Base-by-base conservation (phyloP, 2,329 filamentous ascomycete genomes). In the Cladosporium sp. region DNA sequence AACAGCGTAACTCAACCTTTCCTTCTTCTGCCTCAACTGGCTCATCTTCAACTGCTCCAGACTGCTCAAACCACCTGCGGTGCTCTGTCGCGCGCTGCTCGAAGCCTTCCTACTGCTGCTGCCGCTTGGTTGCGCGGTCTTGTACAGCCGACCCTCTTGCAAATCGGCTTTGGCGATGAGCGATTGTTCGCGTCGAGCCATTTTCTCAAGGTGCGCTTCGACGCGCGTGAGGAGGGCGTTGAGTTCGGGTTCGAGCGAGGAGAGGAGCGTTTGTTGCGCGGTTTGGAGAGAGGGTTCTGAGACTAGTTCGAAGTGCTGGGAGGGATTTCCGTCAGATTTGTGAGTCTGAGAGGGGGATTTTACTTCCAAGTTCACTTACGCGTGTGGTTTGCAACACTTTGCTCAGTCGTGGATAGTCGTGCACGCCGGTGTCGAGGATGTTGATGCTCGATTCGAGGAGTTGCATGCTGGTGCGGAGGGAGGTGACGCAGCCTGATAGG, bases 191-290 rank as follows among this genome's bases (percentile, higher is more conserved):
- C 89, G 86, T 6, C 90, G 83, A 47, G 87, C 87, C 37, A 92
- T 83, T 52, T 89, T 88, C 60, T 91, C 88, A 34, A 95, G 80
- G 63, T 95, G 86, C 56, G 85, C 83, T 58, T 89, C 84, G n/a
- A 90, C 89, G 58, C 90, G 85, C 56, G 84, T 80, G 45, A 96
- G 83, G 2, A 96, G 81, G 52, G 83, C 80, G 24, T 84, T 76
- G 56, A 95, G 87, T 68, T 89, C 90, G 7, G 91, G 91, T n/a
- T 86, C 85, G 59, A 96, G 93, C 66, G 95, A 90, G 62, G 89
- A 87, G 61, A 90, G 85, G 15, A 96, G 82, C 4, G 89, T 85
- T 58, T 88, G 78, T 70, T 96, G 91, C 27, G 91, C 91, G 56
- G 85, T 80, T 54, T 85, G 84, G 39, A 96, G 82, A 45, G 88